A percentile compares a stretch with the other conserved stretches of the same genome.
Conservation (phyloP, 768 basidiomycete species). For the Podaxis pistillaris region DNA sequence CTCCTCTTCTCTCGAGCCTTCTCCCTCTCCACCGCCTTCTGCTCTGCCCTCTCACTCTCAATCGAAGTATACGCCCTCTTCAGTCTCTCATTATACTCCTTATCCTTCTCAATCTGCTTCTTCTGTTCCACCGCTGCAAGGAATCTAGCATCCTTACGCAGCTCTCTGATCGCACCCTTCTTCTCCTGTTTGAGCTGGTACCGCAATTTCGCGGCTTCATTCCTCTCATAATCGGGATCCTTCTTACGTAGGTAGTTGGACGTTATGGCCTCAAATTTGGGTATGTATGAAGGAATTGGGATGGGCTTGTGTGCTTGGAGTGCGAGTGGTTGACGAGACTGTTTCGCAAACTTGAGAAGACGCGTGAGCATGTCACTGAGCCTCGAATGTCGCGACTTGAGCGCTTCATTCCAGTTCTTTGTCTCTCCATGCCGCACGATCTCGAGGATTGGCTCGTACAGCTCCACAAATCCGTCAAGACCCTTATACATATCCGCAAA, state of each 20-base stretch:
- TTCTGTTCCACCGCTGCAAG: slow-evolving; percentile 85
- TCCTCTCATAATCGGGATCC: slow-evolving; percentile 92
- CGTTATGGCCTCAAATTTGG: slow-evolving; percentile 82
- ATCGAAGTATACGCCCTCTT: slow-evolving; percentile 74
- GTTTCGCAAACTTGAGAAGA: slow-evolving; percentile 69
- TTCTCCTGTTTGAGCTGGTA: slow-evolving; percentile 91
- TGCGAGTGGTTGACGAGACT: slow-evolving; percentile 72
- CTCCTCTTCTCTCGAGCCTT: slow-evolving; percentile 76
- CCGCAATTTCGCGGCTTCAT: slow-evolving; percentile 82
- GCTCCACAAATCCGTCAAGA: slow-evolving; percentile 80
- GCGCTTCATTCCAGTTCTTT: slow-evolving; percentile 41
- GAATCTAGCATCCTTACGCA: slow-evolving; percentile 94
- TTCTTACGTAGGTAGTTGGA: slow-evolving; percentile 76
- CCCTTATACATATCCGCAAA: slow-evolving; percentile 78
- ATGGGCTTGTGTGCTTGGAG: slow-evolving; percentile 96
- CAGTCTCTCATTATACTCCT: slow-evolving; percentile 77
- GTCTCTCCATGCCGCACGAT: slow-evolving; percentile 55
- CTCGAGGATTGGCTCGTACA: slow-evolving; percentile 66
- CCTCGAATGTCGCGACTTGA: slow-evolving; percentile 31
- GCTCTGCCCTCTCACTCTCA: slow-evolving; percentile 89
- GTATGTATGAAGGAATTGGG: slow-evolving; percentile 89
- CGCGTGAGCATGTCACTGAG: slow-evolving; percentile 52
- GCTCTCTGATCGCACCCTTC: slow-evolving; percentile 95
- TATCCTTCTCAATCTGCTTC: slow-evolving; percentile 84
- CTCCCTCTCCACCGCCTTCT: slow-evolving; percentile 88